These are phyloP conservation scores for Blepharisma stoltei DNA, from an alignment of 73 alveolate species.

Conservation along the genomic window DNA sequence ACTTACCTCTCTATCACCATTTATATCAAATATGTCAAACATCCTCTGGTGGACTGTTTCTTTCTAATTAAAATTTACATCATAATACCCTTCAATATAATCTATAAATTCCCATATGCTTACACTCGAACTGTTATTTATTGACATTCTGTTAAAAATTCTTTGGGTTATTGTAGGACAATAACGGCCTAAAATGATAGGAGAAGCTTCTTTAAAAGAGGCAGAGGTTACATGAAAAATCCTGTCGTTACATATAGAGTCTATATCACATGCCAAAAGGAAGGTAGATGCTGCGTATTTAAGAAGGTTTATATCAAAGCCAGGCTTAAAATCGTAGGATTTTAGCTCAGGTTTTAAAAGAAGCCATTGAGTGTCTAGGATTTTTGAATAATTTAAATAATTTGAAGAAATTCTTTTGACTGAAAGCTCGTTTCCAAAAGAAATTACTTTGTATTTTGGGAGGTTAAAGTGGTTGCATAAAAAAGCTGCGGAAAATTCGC, in stretches of 20 bases:
- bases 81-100: conserved; percentile 17
- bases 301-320: neutral
- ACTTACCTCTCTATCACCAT: conserved; percentile 14
- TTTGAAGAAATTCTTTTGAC: neutral
- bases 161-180: neutral
- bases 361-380: neutral
- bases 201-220: conserved; percentile 5
- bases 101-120: conserved; percentile 19
- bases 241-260: neutral
- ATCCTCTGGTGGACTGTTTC: neutral
- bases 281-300: neutral
- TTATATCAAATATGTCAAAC: neutral
- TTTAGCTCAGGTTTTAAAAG: neutral
- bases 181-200: neutral
- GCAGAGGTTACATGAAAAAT: neutral
- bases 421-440: neutral
- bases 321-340: neutral
- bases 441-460: neutral
- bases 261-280: neutral
- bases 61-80: conserved; percentile 9
- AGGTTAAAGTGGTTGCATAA: neutral
- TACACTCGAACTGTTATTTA: neutral
- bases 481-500: neutral
- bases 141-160: neutral
- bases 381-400: neutral